A percentile compares a stretch with the other conserved stretches of the same genome.
Evolutionary conservation across 2,329 filamentous ascomycete species (phyloP).

Genomic region (Diplodia intermedia): DNA sequence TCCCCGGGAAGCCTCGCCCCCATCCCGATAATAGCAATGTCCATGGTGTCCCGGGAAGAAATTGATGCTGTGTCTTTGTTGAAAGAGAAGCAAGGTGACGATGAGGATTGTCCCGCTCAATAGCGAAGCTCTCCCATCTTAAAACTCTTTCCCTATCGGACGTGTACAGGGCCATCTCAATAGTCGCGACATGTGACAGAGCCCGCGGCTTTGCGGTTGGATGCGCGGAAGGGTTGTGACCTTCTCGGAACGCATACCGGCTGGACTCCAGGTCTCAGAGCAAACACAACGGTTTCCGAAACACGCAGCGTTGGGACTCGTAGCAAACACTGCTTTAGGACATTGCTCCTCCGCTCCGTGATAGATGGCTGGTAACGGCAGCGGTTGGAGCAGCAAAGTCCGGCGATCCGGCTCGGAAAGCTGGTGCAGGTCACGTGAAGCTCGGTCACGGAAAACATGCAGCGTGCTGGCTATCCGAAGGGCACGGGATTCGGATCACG

Average conservation of each 20-base stretch:
- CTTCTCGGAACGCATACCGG: no score
- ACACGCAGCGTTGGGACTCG: no score
- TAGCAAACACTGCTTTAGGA: neutral
- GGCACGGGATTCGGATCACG: neutral
- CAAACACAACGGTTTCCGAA: neutral
- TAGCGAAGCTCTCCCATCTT: no score
- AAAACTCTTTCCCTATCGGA: no score
- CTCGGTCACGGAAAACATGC: neutral
- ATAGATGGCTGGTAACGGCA: neutral
- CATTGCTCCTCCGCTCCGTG: no score
- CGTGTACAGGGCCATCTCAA: no score
- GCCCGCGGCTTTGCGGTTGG: no score
- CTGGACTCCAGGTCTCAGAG: no score
- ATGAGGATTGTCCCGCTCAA: no score
- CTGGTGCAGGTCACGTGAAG: neutral
- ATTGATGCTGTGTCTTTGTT: neutral
- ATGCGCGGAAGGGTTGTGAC: no score
- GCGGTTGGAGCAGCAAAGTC: neutral
- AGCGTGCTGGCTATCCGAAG: neutral
- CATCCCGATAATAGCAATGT: constrained; percentile 47
- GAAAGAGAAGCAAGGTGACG: neutral
- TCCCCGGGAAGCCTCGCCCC: constrained; percentile 47
- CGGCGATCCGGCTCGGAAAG: neutral
- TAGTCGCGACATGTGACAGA: no score
- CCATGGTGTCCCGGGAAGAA: constrained; percentile 15